phyloP scores from a whole-genome alignment of 257 asterid genomes.

The Solanum etuberosum region DNA sequence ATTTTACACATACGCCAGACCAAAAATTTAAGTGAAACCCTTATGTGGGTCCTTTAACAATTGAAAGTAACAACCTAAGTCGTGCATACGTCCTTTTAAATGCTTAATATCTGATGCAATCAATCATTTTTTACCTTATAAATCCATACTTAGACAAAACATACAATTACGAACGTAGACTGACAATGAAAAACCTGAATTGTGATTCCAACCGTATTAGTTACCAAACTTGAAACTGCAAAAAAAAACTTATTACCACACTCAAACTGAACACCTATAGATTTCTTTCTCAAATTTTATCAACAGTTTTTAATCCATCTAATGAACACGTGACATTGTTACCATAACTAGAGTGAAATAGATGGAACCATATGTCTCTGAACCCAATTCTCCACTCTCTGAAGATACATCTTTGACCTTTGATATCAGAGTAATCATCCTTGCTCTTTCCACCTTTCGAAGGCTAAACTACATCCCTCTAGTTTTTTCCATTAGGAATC shows the following conservation, averaged over 20 bases:
- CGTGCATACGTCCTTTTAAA: too few species aligned
- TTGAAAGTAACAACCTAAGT: too few species aligned
- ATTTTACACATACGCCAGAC: neutral
- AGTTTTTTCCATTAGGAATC: neutral
- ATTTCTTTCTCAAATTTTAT: neutral
- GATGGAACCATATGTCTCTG: neutral
- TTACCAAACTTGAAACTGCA: neutral
- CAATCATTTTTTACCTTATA: too few species aligned
- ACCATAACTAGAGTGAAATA: neutral
- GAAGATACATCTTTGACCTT: neutral
- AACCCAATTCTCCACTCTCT: neutral
- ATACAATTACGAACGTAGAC: too few species aligned
- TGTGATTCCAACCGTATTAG: neutral
- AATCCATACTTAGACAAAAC: too few species aligned
- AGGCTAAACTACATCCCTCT: neutral
- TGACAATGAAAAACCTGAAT: too few species aligned
- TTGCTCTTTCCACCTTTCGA: neutral
- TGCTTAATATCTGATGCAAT: too few species aligned
- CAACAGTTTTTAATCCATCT: neutral
- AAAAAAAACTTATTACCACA: neutral
- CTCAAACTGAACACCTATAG: neutral
- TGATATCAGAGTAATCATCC: neutral
- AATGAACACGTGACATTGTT: neutral
- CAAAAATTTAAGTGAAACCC: neutral
- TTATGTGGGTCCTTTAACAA: neutral